Conservation (phyloP, 1,284 basidiomycete species). For the Hymenochaete sp. region DNA sequence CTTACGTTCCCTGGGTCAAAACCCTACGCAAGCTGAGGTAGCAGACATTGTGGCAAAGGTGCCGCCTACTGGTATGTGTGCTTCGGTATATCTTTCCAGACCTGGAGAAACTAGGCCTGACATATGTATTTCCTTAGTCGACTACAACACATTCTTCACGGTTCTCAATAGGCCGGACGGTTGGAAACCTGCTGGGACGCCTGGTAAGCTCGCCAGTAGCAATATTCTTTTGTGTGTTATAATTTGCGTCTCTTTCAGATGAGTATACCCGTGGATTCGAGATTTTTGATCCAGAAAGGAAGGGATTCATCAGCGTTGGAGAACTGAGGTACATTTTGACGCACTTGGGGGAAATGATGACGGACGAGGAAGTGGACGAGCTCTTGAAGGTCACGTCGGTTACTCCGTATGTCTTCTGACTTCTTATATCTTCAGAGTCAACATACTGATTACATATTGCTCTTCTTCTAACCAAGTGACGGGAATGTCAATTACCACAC, state of each 20-base stretch:
- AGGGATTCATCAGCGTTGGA: slow-evolving; percentile 92
- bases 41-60: slow-evolving; percentile 69
- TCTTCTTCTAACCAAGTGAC: slow-evolving; percentile 48
- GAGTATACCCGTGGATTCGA: slow-evolving; percentile 99
- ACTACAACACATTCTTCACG: slow-evolving; percentile 82
- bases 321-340: slow-evolving; percentile 92
- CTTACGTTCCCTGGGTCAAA: slow-evolving; percentile 90
- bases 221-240: slow-evolving; percentile 2
- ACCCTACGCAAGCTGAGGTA: slow-evolving; percentile 96
- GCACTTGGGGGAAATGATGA: slow-evolving; percentile 95
- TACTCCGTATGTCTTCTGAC: slow-evolving; percentile 54
- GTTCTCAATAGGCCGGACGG: slow-evolving; percentile 95
- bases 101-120: slow-evolving; percentile 8
- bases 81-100: slow-evolving; percentile 6
- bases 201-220: slow-evolving; percentile 43
- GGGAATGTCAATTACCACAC: slow-evolving; percentile 98
- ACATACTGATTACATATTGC: slow-evolving; percentile 19
- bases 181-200: slow-evolving; percentile 92
- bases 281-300: slow-evolving; percentile 97
- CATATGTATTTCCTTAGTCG: slow-evolving; percentile 42
- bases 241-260: slow-evolving; percentile 45
- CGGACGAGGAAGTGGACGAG: slow-evolving; percentile 97
- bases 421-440: background rate
- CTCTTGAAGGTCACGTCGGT: slow-evolving; percentile 91
- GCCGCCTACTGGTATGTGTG: slow-evolving; percentile 63